Base-by-base conservation (phyloP, 176 grass and related monocot species). In the Aegilops bicornis region DNA sequence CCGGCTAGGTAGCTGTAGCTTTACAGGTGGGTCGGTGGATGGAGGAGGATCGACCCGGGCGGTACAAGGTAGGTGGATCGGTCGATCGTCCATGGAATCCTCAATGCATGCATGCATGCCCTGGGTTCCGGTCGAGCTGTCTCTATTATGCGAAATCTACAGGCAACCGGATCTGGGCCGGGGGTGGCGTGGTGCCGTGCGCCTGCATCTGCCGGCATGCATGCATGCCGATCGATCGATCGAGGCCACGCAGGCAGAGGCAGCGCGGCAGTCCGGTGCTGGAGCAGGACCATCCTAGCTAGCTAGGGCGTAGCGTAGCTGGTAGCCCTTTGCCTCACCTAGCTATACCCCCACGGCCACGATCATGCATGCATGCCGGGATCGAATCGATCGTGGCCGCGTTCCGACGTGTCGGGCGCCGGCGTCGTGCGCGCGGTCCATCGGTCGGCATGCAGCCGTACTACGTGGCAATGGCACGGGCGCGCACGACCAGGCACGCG, bases 31-130 rank as follows among this genome's bases (percentile, higher is more conserved):
- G 54, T 59, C 54, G 67, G 19, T 70, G 20, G 67, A 68, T 33
- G 64, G 64, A 32, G 67, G 67, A 70, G 32, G 8, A 70, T 70
- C 67, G 33, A 22, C 8, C 31, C 16, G 66, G 4, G 32, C 4
- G 9, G 67, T 70, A 70, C 67, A 70, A 70, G 67, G 67, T 70
- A 70, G 67, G 67, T 70, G 67, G 67, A 70, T 68, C 64, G 6
- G 0, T 66, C 5, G 13, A 66, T 20, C 52, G 52, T 56, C 0
- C 6, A 56, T 19, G 52, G 16, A 56, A 19, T 56, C 52, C 6
- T 19, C 16, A 0, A 56, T 54, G 13, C 48, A 52, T 54, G 47
- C 47, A 50, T 50, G 48, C 48, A 52, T 17, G 6, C 50, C 50
- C 50, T 23, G 59, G 59, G n/a, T 63, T 63, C 61, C 11, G 62